A percentile compares a stretch with the other conserved stretches of the same genome.
phyloP scores from a whole-genome alignment of 495 filamentous ascomycete species.

The Penicillium bialowiezense region DNA sequence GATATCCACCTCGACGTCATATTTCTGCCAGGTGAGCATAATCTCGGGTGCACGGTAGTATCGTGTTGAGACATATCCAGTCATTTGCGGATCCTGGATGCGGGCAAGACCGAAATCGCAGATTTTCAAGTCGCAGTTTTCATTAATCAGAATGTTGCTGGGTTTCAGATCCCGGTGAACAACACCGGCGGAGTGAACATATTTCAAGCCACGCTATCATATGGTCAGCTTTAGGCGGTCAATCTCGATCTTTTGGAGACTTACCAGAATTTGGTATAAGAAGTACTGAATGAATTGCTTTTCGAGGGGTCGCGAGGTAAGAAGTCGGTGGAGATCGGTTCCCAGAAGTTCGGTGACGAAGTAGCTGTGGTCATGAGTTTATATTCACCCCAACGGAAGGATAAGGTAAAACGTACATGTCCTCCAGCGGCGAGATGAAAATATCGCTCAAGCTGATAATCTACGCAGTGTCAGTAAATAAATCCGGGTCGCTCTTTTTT shows the following conservation, averaged over 20 bases:
- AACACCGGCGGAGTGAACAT: conserved; percentile 96
- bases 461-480: conserved; percentile 45
- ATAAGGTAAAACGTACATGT: conserved; percentile 74
- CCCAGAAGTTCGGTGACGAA: conserved; percentile 97
- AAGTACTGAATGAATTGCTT: conserved; percentile 99
- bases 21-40: conserved; percentile 99
- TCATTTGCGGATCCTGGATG: conserved; percentile 99
- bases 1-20: conserved; percentile 98
- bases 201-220: conserved; percentile 88
- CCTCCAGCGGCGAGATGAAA: conserved; percentile 98
- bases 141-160: conserved; percentile 98
- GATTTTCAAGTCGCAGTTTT: conserved; percentile 99
- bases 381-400: conserved; percentile 9
- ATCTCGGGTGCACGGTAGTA: conserved; percentile 99
- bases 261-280: conserved; percentile 94
- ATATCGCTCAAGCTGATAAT: conserved; percentile 98
- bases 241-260: conserved; percentile 32
- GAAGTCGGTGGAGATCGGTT: conserved; percentile 91
- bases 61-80: conserved; percentile 95
- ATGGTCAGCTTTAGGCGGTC: conserved; percentile 82
- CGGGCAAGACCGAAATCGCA: conserved; percentile 97
- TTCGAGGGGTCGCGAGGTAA: conserved; percentile 93
- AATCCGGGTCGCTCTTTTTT: neutral
- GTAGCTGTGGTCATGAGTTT: conserved; percentile 59
- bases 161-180: conserved; percentile 97